phyloP scores from a whole-genome alignment of 2,329 filamentous ascomycete species.

The Fusarium foetens region DNA sequence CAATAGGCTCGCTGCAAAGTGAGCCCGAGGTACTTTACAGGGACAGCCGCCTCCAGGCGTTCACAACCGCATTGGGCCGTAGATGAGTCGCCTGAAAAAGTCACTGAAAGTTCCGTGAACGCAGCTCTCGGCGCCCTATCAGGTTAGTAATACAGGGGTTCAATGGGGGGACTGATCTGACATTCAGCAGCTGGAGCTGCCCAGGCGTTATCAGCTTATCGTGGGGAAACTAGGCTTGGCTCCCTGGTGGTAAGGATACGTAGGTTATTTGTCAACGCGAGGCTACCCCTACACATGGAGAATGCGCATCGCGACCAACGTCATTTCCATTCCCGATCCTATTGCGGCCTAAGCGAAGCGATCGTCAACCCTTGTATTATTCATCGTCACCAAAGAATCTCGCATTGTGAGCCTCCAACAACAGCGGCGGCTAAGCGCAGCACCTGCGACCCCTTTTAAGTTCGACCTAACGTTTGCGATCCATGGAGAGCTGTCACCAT shows the following conservation, averaged over 20 bases:
- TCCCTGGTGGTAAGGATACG: conserved; percentile 16
- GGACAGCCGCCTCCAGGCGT: conserved; percentile 44
- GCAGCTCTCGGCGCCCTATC: conserved; percentile 15
- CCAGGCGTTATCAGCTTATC: conserved; percentile 33
- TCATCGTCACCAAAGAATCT: not conserved
- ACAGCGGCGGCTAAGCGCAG: conserved; percentile 3
- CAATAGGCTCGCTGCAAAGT: conserved; percentile 25
- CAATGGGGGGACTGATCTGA: conserved; percentile 11
- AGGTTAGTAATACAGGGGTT: conserved; percentile 18
- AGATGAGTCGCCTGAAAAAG: conserved; percentile 22
- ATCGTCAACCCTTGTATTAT: conserved; percentile 3
- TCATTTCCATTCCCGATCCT: conserved; percentile 21
- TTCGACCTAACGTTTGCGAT: conserved; percentile 44
- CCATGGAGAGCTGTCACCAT: conserved; percentile 60
- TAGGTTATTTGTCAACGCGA: conserved; percentile 40
- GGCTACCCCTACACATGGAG: conserved; percentile 29
- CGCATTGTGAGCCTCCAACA: not conserved
- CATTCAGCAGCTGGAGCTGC: not conserved
- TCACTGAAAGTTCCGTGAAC: conserved; percentile 34
- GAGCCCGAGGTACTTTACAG: conserved; percentile 38
- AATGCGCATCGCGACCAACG: conserved; percentile 36
- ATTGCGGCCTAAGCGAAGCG: conserved; percentile 22
- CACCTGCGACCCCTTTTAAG: not conserved
- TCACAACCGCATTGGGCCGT: conserved; percentile 39
- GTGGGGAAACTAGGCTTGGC: conserved; percentile 5